phyloP scores from a whole-genome alignment of 768 basidiomycete genomes.

The Tricholoma terreum region DNA sequence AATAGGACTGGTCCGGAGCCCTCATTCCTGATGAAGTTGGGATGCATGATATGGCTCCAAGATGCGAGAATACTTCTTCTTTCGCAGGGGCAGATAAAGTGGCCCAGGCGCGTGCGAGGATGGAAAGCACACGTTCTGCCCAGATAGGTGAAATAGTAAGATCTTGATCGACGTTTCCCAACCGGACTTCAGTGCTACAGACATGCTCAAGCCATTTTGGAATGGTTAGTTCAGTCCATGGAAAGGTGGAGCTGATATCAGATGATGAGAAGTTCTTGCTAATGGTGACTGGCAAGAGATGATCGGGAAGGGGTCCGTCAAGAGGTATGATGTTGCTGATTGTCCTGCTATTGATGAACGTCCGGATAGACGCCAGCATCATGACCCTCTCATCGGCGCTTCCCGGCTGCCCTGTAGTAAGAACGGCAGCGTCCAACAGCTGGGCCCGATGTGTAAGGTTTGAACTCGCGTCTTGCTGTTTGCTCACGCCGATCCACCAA shows the following conservation, averaged over 20 bases:
- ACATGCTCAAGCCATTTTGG: slow-evolving; percentile 75
- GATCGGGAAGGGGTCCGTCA: slow-evolving; percentile 72
- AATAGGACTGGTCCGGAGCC: slow-evolving; percentile 72
- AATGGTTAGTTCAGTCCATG: slow-evolving; percentile 76
- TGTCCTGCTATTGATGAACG: slow-evolving; percentile 65
- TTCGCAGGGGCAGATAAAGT: slow-evolving; percentile 50
- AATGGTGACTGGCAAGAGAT: slow-evolving; percentile 66
- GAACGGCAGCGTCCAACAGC: slow-evolving; percentile 69
- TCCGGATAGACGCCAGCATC: slow-evolving; percentile 65
- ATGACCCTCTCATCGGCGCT: slow-evolving; percentile 52
- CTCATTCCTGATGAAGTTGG: slow-evolving; percentile 76
- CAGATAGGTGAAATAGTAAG: slow-evolving; percentile 64
- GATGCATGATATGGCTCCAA: slow-evolving; percentile 56
- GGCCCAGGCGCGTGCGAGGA: slow-evolving; percentile 72
- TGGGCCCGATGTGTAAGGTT: slow-evolving; percentile 49
- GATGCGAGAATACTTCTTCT: slow-evolving; percentile 42
- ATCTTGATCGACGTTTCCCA: slow-evolving; percentile 50
- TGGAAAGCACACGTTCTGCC: slow-evolving; percentile 73
- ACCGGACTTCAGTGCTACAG: slow-evolving; percentile 41
- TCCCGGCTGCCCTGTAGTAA: slow-evolving; percentile 39
- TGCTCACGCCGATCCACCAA: slow-evolving; percentile 70
- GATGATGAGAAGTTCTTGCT: slow-evolving; percentile 56
- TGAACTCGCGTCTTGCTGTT: slow-evolving; percentile 28
- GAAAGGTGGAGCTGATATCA: slow-evolving; percentile 53
- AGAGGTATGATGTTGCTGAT: slow-evolving; percentile 55